Evolutionary conservation across 2,329 filamentous ascomycete genomes (phyloP).

Genomic region (Penicillium sp.): DNA sequence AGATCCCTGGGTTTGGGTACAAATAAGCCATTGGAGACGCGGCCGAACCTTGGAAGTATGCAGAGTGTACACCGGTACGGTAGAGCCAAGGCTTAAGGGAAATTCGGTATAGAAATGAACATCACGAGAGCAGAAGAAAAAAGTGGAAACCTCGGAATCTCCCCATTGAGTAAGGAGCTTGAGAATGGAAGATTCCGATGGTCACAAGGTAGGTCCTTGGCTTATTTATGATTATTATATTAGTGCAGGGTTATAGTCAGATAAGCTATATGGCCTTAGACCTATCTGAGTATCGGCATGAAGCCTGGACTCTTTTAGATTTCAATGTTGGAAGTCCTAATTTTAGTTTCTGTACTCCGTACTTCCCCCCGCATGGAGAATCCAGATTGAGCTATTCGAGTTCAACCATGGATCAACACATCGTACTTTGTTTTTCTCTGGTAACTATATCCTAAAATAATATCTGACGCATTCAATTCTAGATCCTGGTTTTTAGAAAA

Average conservation of each 20-base stretch:
- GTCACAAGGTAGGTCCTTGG: conserved; percentile 4
- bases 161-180: conserved; percentile 14
- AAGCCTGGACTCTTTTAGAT: neutral
- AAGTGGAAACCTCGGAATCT: conserved; percentile 9
- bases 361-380: neutral
- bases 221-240: neutral
- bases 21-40: neutral
- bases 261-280: conserved; percentile 6
- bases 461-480: neutral
- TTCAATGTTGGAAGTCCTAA: neutral
- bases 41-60: neutral
- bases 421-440: neutral
- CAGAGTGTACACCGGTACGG: neutral
- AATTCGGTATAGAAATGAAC: neutral
- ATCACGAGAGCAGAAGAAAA: conserved; percentile 1
- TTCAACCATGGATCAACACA: neutral
- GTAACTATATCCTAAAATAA: neutral
- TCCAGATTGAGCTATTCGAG: neutral
- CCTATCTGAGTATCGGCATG: neutral
- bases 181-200: conserved; percentile 8
- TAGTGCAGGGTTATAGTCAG: neutral
- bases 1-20: neutral
- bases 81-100: neutral
- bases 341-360: neutral
- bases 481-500: neutral